Evolutionary conservation across 495 filamentous ascomycete genomes (phyloP).

Genomic region (Podospora sp.): DNA sequence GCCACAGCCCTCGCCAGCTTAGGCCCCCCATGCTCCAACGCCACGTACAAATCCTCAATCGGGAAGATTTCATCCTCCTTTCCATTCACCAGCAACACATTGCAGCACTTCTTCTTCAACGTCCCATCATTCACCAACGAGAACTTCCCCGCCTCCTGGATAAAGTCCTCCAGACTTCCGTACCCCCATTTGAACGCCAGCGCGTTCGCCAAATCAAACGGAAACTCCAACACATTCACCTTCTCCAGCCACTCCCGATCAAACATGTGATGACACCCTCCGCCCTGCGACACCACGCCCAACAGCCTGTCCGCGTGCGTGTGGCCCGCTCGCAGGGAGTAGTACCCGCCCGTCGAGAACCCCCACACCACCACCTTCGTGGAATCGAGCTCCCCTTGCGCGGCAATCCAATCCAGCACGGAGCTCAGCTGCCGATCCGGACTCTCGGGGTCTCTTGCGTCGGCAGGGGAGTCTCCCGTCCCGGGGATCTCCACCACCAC

Average conservation of each 20-base stretch:
- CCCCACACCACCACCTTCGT: constrained; percentile 63
- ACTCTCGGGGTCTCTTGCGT: constrained; percentile 42
- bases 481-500: constrained; percentile 73
- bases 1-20: constrained; percentile 62
- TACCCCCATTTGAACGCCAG: constrained; percentile 71
- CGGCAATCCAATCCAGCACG: constrained; percentile 64
- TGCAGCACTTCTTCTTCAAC: constrained; percentile 58
- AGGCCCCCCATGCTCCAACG: constrained; percentile 60
- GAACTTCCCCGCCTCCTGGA: constrained; percentile 62
- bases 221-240: constrained; percentile 70
- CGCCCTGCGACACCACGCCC: constrained; percentile 64
- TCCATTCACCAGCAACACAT: constrained; percentile 68
- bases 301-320: constrained; percentile 61
- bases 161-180: constrained; percentile 48
- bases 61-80: constrained; percentile 69
- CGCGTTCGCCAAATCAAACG: constrained; percentile 63
- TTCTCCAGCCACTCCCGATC: constrained; percentile 61
- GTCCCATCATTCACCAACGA: constrained; percentile 66
- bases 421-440: constrained; percentile 61
- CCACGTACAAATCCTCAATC: constrained; percentile 65
- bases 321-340: constrained; percentile 68
- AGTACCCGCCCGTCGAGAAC: constrained; percentile 71
- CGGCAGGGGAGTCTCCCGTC: constrained; percentile 71
- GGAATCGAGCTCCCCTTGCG: constrained; percentile 55
- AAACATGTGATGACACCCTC: constrained; percentile 69